Evolutionary conservation across 306 rosid genomes (phyloP).

Genomic region (Glycine tomentella): DNA sequence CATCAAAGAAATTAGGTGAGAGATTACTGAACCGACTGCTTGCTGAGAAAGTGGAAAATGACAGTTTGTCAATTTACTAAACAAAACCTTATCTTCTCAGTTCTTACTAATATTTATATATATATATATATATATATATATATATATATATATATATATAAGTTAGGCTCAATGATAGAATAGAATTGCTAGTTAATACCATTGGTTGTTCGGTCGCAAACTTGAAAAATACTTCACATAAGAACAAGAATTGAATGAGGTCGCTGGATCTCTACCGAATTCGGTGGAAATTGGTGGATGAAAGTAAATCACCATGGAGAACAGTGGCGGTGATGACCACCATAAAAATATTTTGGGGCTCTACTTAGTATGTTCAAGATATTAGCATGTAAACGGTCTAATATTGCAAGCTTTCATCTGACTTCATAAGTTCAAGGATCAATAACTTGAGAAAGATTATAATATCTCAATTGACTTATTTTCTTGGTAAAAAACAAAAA

Average conservation of each 20-base stretch:
- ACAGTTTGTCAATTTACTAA: slow-evolving; percentile 37
- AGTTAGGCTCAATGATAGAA: slow-evolving; percentile 23
- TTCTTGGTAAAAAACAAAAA: too few relatives aligned
- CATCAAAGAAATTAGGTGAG: slow-evolving; percentile 44
- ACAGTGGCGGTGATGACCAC: neutral
- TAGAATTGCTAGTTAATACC: slow-evolving; percentile 16
- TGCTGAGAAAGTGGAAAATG: slow-evolving; percentile 40
- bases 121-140: too few relatives aligned
- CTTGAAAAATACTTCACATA: neutral
- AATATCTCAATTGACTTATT: too few relatives aligned
- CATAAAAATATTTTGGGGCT: neutral
- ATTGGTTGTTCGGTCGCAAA: neutral
- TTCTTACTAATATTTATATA: neutral
- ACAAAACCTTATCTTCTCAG: slow-evolving; percentile 42
- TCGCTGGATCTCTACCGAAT: neutral
- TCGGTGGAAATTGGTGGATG: neutral
- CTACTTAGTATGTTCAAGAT: neutral
- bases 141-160: neutral
- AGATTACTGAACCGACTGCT: slow-evolving; percentile 40
- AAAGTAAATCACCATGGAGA: neutral
- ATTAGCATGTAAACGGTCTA: too few relatives aligned
- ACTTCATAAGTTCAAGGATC: too few relatives aligned
- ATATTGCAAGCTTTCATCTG: too few relatives aligned
- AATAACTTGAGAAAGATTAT: too few relatives aligned
- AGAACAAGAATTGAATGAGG: neutral